Evolutionary conservation across 768 basidiomycete species (phyloP).

Genomic region (Paxillus rubicundulus): DNA sequence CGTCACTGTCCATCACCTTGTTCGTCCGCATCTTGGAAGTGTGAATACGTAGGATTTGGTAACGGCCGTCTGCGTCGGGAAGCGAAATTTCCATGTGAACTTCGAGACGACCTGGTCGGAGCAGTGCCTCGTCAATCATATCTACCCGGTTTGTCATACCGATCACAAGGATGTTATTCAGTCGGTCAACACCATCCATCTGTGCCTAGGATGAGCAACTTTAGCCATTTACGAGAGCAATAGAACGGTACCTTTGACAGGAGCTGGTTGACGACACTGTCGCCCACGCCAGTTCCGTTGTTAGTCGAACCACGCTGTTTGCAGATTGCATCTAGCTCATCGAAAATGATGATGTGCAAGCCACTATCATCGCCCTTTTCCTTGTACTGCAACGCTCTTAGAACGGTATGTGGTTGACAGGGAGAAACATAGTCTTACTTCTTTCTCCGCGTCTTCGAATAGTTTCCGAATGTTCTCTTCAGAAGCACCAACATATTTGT

Average conservation of each 20-base stretch:
- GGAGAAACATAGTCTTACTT: conserved; percentile 46
- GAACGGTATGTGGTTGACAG: not conserved
- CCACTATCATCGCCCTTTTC: conserved; percentile 97
- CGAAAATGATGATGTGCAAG: conserved; percentile 98
- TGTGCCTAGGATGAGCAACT: conserved; percentile 31
- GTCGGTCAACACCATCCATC: conserved; percentile 99
- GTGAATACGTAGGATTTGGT: conserved; percentile 94
- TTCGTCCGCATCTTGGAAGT: conserved; percentile 93
- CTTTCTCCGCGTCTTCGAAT: conserved; percentile 97
- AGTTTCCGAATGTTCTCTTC: conserved; percentile 98
- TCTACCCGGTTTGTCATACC: conserved; percentile 99
- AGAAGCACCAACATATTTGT: conserved; percentile 94
- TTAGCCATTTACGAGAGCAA: not conserved
- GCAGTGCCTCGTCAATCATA: conserved; percentile 98
- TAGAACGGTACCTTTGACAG: conserved; percentile 77
- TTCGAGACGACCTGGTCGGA: conserved; percentile 97
- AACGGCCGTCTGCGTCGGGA: conserved; percentile 89
- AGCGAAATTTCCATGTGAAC: conserved; percentile 99
- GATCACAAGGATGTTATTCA: conserved; percentile 99
- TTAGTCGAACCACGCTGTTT: conserved; percentile 95
- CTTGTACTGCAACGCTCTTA: conserved; percentile 67
- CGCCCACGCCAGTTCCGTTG: conserved; percentile 95
- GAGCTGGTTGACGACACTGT: conserved; percentile 97
- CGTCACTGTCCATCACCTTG: conserved; percentile 83
- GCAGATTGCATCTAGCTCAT: conserved; percentile 97